phyloP scores from a whole-genome alignment of 495 filamentous ascomycete species.

The Amniculicola lignicola region DNA sequence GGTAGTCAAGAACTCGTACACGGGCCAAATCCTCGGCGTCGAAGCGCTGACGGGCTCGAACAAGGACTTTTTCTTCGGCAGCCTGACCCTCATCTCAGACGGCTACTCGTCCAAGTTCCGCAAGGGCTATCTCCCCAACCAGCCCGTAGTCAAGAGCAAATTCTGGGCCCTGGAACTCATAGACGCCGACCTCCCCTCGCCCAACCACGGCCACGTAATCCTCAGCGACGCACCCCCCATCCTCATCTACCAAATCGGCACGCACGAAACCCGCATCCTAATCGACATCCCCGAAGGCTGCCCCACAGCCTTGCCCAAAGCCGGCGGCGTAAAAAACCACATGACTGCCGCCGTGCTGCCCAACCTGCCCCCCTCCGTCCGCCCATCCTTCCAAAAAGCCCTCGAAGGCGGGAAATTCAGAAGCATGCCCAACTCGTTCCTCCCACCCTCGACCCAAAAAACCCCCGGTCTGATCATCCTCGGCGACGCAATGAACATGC shows the following conservation, averaged over 20 bases:
- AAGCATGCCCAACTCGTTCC: conserved; percentile 91
- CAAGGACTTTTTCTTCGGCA: conserved; percentile 72
- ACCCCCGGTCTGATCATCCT: conserved; percentile 75
- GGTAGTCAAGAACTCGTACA: conserved; percentile 44
- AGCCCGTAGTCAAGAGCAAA: conserved; percentile 69
- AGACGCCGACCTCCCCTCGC: conserved; percentile 72
- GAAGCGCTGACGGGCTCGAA: conserved; percentile 61
- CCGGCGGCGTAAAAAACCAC: conserved; percentile 80
- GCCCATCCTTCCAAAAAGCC: conserved; percentile 70
- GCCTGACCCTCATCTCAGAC: conserved; percentile 85
- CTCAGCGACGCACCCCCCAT: conserved; percentile 76
- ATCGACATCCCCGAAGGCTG: conserved; percentile 83
- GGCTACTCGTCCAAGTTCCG: conserved; percentile 93
- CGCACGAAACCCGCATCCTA: conserved; percentile 85
- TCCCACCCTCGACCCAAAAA: conserved; percentile 69
- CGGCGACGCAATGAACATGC: conserved; percentile 95
- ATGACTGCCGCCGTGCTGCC: conserved; percentile 74
- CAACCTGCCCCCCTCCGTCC: conserved; percentile 65
- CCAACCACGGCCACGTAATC: conserved; percentile 80
- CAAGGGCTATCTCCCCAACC: conserved; percentile 66
- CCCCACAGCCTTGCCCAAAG: conserved; percentile 63
- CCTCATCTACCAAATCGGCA: conserved; percentile 95
- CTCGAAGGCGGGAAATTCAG: conserved; percentile 68
- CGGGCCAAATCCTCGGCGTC: conserved; percentile 64
- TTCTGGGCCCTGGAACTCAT: conserved; percentile 92